A percentile compares a stretch with the other conserved stretches of the same genome.
These are phyloP conservation scores for Gigaspora rosea DNA, from an alignment of 192 early-diverging fungal genomes.

Conservation along the genomic window DNA sequence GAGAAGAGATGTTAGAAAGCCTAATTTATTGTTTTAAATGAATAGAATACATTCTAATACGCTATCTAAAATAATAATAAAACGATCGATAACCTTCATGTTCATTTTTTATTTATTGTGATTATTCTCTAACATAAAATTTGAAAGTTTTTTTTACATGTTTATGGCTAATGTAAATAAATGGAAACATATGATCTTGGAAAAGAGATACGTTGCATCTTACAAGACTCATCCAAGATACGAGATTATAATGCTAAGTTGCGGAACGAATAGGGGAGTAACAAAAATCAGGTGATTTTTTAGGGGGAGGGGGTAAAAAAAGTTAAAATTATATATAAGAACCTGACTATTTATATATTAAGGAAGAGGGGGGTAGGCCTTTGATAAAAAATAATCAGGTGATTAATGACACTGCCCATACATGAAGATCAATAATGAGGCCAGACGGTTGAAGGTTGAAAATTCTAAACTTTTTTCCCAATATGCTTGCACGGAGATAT, in stretches of 20 bases:
- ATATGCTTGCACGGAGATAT: not conserved
- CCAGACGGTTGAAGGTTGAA: not conserved
- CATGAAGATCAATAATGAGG: not conserved
- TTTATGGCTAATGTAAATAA: conserved; percentile 6
- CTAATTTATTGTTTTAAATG: not conserved
- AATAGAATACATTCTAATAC: not conserved
- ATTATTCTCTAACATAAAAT: not conserved
- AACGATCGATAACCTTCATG: not conserved
- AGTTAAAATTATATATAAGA: too few relatives aligned
- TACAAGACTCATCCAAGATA: conserved; percentile 11
- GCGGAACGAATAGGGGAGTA: not conserved
- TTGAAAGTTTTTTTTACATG: not conserved
- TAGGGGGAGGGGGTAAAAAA: too few relatives aligned
- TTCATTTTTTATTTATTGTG: conserved; percentile 3
- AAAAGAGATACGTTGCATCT: conserved; percentile 6
- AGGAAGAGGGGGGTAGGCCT: too few relatives aligned
- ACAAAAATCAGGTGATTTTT: too few relatives aligned
- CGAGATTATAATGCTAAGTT: conserved; percentile 6
- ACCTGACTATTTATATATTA: too few relatives aligned
- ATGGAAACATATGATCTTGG: conserved; percentile 12
- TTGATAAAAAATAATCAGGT: too few relatives aligned
- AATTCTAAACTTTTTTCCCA: not conserved
- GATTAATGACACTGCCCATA: too few relatives aligned
- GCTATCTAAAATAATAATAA: not conserved
- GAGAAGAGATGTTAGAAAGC: not conserved